phyloP scores from a whole-genome alignment of 176 grass and related monocot genomes.

The Oryza coarctata region DNA sequence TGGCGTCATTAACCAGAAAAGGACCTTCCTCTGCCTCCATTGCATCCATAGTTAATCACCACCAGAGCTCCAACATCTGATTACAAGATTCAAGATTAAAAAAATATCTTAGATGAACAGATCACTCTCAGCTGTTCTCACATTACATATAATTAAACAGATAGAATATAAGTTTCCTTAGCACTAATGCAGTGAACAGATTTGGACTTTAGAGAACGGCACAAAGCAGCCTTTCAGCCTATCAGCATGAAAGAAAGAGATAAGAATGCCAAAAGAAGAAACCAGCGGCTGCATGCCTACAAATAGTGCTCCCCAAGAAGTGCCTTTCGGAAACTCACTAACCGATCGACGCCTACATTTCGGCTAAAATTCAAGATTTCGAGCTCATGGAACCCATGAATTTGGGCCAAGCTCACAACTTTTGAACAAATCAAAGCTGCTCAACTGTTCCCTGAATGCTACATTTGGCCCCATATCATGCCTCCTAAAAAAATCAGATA shows the following conservation, averaged over 20 bases:
- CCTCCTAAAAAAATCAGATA: neutral
- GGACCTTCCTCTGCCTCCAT: constrained; percentile 64
- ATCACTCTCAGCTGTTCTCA: constrained; percentile 28
- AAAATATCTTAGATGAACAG: constrained; percentile 22
- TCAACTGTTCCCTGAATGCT: neutral
- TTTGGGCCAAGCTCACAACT: constrained; percentile 4
- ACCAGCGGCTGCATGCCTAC: constrained; percentile 4
- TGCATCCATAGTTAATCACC: constrained; percentile 51
- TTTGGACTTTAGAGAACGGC: neutral
- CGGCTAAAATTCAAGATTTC: constrained; percentile 19
- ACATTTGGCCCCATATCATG: constrained; percentile 19
- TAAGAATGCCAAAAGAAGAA: constrained; percentile 23
- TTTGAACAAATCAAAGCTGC: constrained; percentile 16
- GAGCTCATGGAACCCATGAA: constrained; percentile 11
- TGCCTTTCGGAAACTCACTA: constrained; percentile 20
- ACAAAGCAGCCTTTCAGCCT: constrained; percentile 18
- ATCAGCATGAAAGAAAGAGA: neutral
- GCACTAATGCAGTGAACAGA: neutral
- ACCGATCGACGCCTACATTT: constrained; percentile 8
- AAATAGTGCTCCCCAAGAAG: constrained; percentile 27
- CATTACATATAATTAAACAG: neutral
- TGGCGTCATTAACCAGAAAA: constrained; percentile 75
- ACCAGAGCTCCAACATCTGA: constrained; percentile 42
- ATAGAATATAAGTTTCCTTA: neutral
- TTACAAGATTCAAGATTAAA: constrained; percentile 35